Evolutionary conservation across 208 protist genomes (phyloP).

Genomic region (Leishmania arabica): DNA sequence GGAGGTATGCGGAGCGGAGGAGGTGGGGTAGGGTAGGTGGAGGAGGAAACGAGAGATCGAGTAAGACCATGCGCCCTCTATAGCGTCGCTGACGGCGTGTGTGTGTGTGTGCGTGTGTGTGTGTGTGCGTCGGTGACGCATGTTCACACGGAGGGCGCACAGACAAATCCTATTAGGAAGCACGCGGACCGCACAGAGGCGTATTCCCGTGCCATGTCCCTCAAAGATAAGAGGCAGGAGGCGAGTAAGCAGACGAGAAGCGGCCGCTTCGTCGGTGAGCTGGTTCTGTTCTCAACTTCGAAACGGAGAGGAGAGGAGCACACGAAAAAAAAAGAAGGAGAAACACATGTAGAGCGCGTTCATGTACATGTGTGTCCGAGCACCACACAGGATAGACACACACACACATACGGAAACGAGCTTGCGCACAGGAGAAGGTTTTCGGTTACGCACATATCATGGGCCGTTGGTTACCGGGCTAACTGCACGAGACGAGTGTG

Average conservation of each 20-base stretch:
- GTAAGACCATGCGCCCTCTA: neutral
- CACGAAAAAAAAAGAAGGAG: conserved; percentile 13
- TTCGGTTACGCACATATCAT: neutral
- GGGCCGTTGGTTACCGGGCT: conserved; percentile 16
- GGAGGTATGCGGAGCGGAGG: neutral
- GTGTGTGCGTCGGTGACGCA: neutral
- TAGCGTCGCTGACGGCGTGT: neutral
- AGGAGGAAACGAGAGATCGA: neutral
- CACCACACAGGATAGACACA: neutral
- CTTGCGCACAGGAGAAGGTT: neutral
- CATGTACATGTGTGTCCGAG: neutral
- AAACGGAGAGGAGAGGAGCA: neutral
- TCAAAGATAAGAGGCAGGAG: neutral
- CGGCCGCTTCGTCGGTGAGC: neutral
- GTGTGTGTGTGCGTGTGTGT: neutral
- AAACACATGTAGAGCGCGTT: neutral
- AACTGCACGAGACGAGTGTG: conserved; percentile 68
- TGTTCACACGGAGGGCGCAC: neutral
- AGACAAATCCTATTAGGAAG: neutral
- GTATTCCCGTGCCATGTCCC: neutral
- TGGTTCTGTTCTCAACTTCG: neutral
- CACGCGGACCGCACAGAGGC: neutral
- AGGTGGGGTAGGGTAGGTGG: neutral
- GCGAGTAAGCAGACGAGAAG: neutral
- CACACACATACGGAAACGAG: neutral